Evolutionary conservation across 768 basidiomycete genomes (phyloP).

Genomic region (Russula ochroleuca): DNA sequence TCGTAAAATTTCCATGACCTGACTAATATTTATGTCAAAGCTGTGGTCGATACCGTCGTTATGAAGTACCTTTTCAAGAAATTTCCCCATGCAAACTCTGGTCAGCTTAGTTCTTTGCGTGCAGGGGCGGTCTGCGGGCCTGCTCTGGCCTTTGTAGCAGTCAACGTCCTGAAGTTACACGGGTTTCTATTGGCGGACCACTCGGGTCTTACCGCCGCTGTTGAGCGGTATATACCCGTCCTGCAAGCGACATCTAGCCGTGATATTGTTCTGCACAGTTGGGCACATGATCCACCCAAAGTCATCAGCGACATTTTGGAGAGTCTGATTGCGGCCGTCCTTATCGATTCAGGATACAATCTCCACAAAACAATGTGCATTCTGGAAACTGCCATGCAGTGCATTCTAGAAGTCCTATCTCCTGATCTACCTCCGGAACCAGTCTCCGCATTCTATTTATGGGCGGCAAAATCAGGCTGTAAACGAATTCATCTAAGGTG

Average conservation of each 20-base stretch:
- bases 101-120: slow-evolving; percentile 68
- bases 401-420: slow-evolving; percentile 56
- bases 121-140: slow-evolving; percentile 69
- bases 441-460: slow-evolving; percentile 64
- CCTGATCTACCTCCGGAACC: slow-evolving; percentile 66
- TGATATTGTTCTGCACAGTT: slow-evolving; percentile 63
- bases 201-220: slow-evolving; percentile 59
- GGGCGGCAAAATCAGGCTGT: slow-evolving; percentile 59
- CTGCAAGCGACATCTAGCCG: slow-evolving; percentile 52
- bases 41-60: slow-evolving; percentile 67
- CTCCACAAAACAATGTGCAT: slow-evolving; percentile 63
- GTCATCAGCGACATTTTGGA: slow-evolving; percentile 81
- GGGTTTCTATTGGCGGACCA: slow-evolving; percentile 66
- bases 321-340: slow-evolving; percentile 76
- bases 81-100: slow-evolving; percentile 68
- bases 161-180: slow-evolving; percentile 63
- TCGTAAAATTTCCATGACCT: slow-evolving; percentile 1
- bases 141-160: slow-evolving; percentile 64
- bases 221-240: slow-evolving; percentile 55
- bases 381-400: slow-evolving; percentile 59
- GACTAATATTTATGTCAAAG: slow-evolving; percentile 36
- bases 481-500: slow-evolving; percentile 45
- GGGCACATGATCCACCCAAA: slow-evolving; percentile 86
- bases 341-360: slow-evolving; percentile 74
- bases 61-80: slow-evolving; percentile 65